Evolutionary conservation across 495 filamentous ascomycete genomes (phyloP), one percentile per base, ranked within the genome.

Genomic region (Saxophila tyrrhenica): DNA sequence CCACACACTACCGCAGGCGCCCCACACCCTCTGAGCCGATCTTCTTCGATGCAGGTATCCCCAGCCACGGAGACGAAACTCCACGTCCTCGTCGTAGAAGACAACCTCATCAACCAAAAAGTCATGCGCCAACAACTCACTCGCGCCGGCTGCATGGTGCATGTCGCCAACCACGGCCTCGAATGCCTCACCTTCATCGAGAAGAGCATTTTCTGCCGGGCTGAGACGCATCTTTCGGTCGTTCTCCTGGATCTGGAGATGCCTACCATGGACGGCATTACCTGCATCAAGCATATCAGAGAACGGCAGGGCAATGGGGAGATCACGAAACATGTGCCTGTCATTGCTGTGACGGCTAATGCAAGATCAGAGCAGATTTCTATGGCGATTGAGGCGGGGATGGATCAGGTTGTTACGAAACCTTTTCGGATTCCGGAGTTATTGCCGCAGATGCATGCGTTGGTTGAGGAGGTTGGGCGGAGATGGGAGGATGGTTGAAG

Each of bases 371-470:
- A 83, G 62, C 84, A 89, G 69, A 78, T 87, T 51, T 63, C 69
- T 0, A 78, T 76, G 25, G 82, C 86, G 45, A 72, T 79, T 44
- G 65, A 72, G 47, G 82, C 82, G 15, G 85, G 86, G 17, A 86
- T 87, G 83, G 85, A 90, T 64, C 83, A 82, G 61, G 79, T 88
- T n/a, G 80, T 91, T 35, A 81, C 84, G 7, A 94, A 94, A 62
- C 87, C 87, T 9, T 91, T 91, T 60, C 73, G 80, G 16, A 81
- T 87, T 47, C 70, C 75, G 8, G 83, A 88, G 42, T 69, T 91
- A 20, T 71, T 86, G 25, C 77, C 79, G 15, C 86, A 84, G 68
- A 84, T 87, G 57, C 57, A 64, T 25, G 55, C 67, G 41, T 47
- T 71, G 24, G 41, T 56, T n/a, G 58, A 45, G 17, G 43, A 53